Percentiles rank a stretch among this genome's conserved stretches.
These are phyloP conservation scores for Fusarium praegraminearum DNA, from an alignment of 2,329 filamentous ascomycete species.

Conservation along the genomic window DNA sequence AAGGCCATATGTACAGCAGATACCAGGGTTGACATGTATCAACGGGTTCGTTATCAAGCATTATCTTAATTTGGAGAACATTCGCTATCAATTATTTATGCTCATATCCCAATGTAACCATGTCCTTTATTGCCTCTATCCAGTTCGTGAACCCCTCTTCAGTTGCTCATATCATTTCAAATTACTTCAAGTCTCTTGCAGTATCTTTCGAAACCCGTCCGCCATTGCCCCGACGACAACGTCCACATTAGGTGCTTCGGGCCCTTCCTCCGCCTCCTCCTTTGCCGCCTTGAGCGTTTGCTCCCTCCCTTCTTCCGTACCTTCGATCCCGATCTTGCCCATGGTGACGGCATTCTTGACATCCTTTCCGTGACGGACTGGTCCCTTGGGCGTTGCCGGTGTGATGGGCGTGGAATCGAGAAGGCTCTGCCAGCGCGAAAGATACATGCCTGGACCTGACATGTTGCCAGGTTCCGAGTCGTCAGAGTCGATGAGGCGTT, in stretches of 20 bases:
- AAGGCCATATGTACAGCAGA: not conserved
- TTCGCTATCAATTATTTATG: conserved; percentile 20
- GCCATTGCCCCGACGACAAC: conserved; percentile 57
- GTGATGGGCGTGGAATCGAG: conserved; percentile 78
- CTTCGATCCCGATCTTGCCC: conserved; percentile 58
- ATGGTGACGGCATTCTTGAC: conserved; percentile 59
- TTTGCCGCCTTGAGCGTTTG: conserved; percentile 34
- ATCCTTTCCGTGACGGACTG: conserved; percentile 65
- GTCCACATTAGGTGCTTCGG: conserved; percentile 57
- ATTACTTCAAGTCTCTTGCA: conserved; percentile 39
- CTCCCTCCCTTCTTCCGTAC: conserved; percentile 44
- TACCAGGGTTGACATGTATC: not conserved
- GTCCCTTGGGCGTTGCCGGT: conserved; percentile 65
- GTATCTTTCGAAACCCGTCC: conserved; percentile 53
- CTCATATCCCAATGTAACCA: not conserved
- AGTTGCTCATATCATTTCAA: not conserved
- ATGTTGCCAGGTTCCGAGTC: conserved; percentile 51
- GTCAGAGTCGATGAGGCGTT: conserved; percentile 64
- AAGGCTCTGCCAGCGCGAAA: conserved; percentile 77
- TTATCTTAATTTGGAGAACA: conserved; percentile 12
- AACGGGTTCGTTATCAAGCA: not conserved
- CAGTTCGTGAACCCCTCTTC: not conserved
- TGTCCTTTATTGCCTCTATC: conserved; percentile 4
- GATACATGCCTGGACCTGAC: conserved; percentile 77
- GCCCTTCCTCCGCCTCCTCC: conserved; percentile 51